Evolutionary conservation across 169 alveolate species (phyloP).

Genomic region (Perkinsus marinus): DNA sequence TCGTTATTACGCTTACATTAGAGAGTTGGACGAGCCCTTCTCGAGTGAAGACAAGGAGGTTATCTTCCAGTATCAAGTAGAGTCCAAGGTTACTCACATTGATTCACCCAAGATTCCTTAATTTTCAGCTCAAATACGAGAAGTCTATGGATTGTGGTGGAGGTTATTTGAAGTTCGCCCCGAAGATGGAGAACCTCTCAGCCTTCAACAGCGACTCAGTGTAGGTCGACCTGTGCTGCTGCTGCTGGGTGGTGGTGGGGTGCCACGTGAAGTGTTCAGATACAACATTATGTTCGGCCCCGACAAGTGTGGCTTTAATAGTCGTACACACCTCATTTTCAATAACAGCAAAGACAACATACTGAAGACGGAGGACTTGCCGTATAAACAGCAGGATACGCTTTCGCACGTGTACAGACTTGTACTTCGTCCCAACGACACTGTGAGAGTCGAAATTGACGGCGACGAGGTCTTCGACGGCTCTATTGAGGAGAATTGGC

Average conservation of each 20-base stretch:
- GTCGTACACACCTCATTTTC: conserved; percentile 28
- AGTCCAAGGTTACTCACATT: background rate
- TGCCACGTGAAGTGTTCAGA: background rate
- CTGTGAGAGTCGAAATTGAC: conserved; percentile 14
- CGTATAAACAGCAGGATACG: conserved; percentile 22
- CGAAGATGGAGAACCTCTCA: background rate
- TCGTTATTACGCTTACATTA: background rate
- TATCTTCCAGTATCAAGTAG: background rate
- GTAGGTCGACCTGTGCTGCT: background rate
- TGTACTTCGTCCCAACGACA: conserved; percentile 15
- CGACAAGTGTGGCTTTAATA: conserved; percentile 22
- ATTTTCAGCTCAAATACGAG: conserved; percentile 14
- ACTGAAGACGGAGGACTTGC: conserved; percentile 20
- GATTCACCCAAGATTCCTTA: background rate
- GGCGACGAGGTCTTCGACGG: conserved; percentile 20
- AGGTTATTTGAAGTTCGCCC: conserved; percentile 13
- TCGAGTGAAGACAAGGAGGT: background rate
- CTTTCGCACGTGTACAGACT: conserved; percentile 12
- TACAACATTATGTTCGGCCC: conserved; percentile 30
- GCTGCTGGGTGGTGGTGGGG: background rate
- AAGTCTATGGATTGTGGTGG: conserved; percentile 26
- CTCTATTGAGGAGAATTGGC: conserved; percentile 17
- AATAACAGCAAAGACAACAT: conserved; percentile 20
- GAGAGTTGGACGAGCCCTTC: background rate
- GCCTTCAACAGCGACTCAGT: background rate